Conservation (phyloP, 805 yeast genomes). For the Isabelozyma rhagii region DNA sequence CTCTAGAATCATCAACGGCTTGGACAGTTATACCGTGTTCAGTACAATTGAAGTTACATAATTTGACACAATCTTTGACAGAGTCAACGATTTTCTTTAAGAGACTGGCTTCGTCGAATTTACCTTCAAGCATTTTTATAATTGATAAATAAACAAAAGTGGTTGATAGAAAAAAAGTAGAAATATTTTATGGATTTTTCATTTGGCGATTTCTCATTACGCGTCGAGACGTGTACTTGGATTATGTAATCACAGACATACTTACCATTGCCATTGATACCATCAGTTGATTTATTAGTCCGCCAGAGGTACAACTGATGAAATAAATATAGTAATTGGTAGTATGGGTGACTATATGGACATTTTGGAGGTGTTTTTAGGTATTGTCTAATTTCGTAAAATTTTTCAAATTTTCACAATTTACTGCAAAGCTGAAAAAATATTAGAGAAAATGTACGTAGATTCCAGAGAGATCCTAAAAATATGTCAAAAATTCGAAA, state of each 20-base stretch:
- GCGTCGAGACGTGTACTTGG: not conserved
- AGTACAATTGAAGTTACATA: slow-evolving; percentile 96
- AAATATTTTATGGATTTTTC: not conserved
- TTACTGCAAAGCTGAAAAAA: not conserved
- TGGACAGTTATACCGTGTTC: slow-evolving; percentile 92
- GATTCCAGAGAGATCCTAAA: not conserved
- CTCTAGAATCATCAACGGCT: slow-evolving; percentile 97
- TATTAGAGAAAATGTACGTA: too few relatives aligned
- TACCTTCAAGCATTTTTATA: slow-evolving; percentile 85
- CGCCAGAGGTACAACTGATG: too few relatives aligned
- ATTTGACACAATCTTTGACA: slow-evolving; percentile 88
- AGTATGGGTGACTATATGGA: too few relatives aligned
- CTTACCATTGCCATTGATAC: not conserved
- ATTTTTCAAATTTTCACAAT: not conserved
- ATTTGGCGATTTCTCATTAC: not conserved
- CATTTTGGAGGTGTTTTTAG: not conserved
- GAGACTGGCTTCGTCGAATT: slow-evolving; percentile 87
- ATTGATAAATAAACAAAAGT: not conserved
- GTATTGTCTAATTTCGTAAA: not conserved
- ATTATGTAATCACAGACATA: not conserved
- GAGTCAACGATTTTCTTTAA: slow-evolving; percentile 92
- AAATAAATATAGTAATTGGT: too few relatives aligned
- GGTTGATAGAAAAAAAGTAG: not conserved
- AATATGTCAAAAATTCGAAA: not conserved
- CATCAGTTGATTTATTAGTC: too few relatives aligned